Evolutionary conservation across 306 rosid genomes (phyloP).

Genomic region (Luffa aegyptiaca): DNA sequence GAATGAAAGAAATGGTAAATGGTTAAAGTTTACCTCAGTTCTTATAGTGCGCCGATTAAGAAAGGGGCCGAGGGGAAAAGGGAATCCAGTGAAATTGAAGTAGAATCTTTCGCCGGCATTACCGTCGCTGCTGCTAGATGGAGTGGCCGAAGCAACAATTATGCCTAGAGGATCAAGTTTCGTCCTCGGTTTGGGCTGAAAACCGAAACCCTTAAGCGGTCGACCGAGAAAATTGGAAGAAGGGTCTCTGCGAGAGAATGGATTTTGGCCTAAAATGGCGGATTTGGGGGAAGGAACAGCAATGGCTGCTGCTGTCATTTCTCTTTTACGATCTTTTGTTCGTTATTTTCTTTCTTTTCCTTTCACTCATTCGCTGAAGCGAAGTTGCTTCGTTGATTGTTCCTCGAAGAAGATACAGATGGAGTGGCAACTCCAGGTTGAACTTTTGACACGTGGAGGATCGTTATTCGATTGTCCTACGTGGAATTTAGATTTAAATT

Average conservation of each 20-base stretch:
- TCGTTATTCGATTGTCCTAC: constrained; percentile 20
- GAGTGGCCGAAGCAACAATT: constrained; percentile 43
- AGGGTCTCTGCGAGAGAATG: constrained; percentile 28
- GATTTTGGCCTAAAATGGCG: constrained; percentile 34
- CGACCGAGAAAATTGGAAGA: constrained; percentile 31
- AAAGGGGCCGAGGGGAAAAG: constrained; percentile 96
- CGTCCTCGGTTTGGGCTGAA: constrained; percentile 32
- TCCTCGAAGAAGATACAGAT: not conserved
- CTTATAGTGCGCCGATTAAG: constrained; percentile 73
- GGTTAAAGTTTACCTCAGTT: constrained; percentile 53
- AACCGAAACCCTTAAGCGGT: constrained; percentile 39
- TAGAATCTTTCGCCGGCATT: constrained; percentile 58
- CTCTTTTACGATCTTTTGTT: not conserved
- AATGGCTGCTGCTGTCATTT: constrained; percentile 47
- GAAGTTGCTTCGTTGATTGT: not conserved
- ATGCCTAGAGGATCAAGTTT: constrained; percentile 30
- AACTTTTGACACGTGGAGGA: constrained; percentile 69
- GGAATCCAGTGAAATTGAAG: constrained; percentile 92
- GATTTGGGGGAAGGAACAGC: constrained; percentile 50
- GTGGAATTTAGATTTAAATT: constrained; percentile 5
- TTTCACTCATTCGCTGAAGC: not conserved
- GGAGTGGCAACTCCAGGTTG: constrained; percentile 27
- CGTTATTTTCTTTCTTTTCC: not conserved
- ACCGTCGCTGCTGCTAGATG: constrained; percentile 15
- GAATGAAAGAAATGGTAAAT: not conserved